Percentiles rank a stretch among this genome's conserved stretches.
phyloP scores from a whole-genome alignment of 352 stramenopile species.

The Phytophthora tentaculata region DNA sequence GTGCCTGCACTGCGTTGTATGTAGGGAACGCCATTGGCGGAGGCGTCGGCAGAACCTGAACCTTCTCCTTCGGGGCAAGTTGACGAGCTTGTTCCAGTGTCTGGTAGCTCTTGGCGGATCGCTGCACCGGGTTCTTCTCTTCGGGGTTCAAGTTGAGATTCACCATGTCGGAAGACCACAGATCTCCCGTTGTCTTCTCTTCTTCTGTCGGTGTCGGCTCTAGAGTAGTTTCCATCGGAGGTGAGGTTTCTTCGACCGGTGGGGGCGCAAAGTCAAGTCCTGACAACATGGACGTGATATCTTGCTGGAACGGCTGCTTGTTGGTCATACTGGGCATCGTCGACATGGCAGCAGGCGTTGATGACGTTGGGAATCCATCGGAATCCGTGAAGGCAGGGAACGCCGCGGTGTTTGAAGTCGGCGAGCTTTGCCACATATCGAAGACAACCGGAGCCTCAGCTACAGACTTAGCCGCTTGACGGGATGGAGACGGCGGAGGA shows the following conservation, averaged over 20 bases:
- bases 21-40: constrained; percentile 35
- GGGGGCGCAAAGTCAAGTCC: constrained; percentile 75
- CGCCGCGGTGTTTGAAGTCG: constrained; percentile 10
- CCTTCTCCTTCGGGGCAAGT: constrained; percentile 63
- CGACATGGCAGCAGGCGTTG: constrained; percentile 12
- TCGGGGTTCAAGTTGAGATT: constrained; percentile 74
- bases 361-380: constrained; percentile 26
- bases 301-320: constrained; percentile 37
- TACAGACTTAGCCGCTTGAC: constrained; percentile 29
- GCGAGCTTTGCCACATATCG: constrained; percentile 35
- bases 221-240: constrained; percentile 19
- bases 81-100: constrained; percentile 77
- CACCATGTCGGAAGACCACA: constrained; percentile 81
- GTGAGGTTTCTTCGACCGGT: constrained; percentile 41
- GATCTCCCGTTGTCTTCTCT: constrained; percentile 39
- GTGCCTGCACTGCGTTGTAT: constrained; percentile 24
- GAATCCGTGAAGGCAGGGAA: constrained; percentile 40
- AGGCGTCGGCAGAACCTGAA: constrained; percentile 62
- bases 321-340: constrained; percentile 7
- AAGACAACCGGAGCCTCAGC: constrained; percentile 24
- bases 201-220: constrained; percentile 37
- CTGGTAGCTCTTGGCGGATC: constrained; percentile 60
- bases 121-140: constrained; percentile 55
- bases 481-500: constrained; percentile 16
- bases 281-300: constrained; percentile 82